These are phyloP conservation scores for Blastocystis sp. DNA, from an alignment of 352 stramenopile genomes.

Conservation along the genomic window DNA sequence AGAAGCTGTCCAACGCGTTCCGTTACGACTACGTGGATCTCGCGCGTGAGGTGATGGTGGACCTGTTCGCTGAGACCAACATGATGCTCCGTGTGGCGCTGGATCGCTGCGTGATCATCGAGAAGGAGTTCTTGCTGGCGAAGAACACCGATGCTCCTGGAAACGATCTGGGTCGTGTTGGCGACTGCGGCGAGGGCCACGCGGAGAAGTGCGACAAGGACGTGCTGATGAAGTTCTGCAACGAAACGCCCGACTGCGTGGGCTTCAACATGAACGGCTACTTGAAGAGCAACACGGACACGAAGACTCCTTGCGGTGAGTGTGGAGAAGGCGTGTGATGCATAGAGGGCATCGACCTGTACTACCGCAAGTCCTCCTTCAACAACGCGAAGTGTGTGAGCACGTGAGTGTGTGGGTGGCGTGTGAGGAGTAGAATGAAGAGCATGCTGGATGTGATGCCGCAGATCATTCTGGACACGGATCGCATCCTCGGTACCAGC, in stretches of 20 bases:
- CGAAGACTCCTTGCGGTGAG: background rate
- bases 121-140: slow-evolving; percentile 25
- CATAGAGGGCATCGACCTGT: slow-evolving; percentile 3
- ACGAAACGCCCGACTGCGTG: slow-evolving; percentile 36
- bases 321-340: background rate
- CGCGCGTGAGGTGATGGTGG: slow-evolving; percentile 82
- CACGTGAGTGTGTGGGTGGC: background rate
- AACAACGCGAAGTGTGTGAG: slow-evolving; percentile 35
- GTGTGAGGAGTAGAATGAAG: background rate
- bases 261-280: slow-evolving; percentile 71
- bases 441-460: slow-evolving; percentile 19
- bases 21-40: slow-evolving; percentile 83
- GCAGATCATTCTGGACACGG: slow-evolving; percentile 25
- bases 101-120: background rate
- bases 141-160: slow-evolving; percentile 24
- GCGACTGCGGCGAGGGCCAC: slow-evolving; percentile 21
- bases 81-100: background rate
- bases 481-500: slow-evolving; percentile 34
- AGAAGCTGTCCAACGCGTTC: slow-evolving; percentile 78
- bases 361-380: slow-evolving; percentile 29
- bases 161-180: background rate
- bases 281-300: slow-evolving; percentile 64
- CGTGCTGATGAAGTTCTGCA: slow-evolving; percentile 32
- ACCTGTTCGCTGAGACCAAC: slow-evolving; percentile 77
- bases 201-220: slow-evolving; percentile 12